Evolutionary conservation across 2,329 filamentous ascomycete species (phyloP).

Genomic region (Huntiella bhutanensis): DNA sequence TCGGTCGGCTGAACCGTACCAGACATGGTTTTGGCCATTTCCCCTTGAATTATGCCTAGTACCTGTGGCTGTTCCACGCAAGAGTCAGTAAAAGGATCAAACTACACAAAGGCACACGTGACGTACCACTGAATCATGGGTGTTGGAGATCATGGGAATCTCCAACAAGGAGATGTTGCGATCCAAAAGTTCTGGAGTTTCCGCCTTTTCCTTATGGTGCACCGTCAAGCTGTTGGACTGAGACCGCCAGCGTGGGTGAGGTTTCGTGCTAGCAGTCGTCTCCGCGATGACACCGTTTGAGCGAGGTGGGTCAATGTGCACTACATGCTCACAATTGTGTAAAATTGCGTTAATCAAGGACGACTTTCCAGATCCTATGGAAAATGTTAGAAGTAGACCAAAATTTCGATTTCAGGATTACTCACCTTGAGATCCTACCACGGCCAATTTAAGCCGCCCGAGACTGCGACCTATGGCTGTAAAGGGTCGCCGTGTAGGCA

Average conservation of each 20-base stretch:
- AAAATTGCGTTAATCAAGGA: slow-evolving; percentile 77
- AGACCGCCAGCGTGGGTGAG: slow-evolving; percentile 81
- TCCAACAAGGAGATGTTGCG: slow-evolving; percentile 90
- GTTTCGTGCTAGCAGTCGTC: slow-evolving; percentile 60
- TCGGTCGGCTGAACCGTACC: not conserved
- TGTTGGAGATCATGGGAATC: slow-evolving; percentile 32
- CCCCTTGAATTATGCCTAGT: too few relatives aligned
- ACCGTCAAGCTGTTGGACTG: slow-evolving; percentile 41
- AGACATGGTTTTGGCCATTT: too few relatives aligned
- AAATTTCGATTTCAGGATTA: not conserved
- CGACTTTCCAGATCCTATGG: slow-evolving; percentile 63
- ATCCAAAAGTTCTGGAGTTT: slow-evolving; percentile 62
- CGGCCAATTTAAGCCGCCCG: slow-evolving; percentile 72
- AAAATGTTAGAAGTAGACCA: not conserved
- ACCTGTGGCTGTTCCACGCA: too few relatives aligned
- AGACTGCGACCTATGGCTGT: slow-evolving; percentile 69
- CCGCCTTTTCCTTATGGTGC: slow-evolving; percentile 23
- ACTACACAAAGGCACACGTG: too few relatives aligned
- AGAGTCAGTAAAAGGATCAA: too few relatives aligned
- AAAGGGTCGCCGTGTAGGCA: slow-evolving; percentile 77
- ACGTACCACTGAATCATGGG: not conserved
- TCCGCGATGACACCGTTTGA: slow-evolving; percentile 31
- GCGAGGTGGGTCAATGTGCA: slow-evolving; percentile 61
- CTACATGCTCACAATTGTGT: slow-evolving; percentile 74
- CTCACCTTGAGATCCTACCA: slow-evolving; percentile 58